Evolutionary conservation across 2,329 filamentous ascomycete genomes (phyloP).

Genomic region (Septoria linicola): DNA sequence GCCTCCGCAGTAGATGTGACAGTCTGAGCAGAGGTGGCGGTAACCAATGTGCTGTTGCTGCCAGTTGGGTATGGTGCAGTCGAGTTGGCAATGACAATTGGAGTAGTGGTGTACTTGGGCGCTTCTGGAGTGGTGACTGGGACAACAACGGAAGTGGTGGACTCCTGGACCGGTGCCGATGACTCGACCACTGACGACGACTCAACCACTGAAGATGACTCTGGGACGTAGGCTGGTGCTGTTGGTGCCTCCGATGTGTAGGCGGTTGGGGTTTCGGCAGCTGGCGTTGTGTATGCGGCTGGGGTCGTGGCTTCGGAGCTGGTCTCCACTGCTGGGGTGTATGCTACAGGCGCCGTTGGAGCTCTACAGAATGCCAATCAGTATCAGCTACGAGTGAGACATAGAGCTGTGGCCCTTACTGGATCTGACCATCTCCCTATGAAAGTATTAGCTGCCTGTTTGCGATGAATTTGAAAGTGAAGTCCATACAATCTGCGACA

Average conservation of each 20-base stretch:
- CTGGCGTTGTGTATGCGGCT: conserved; percentile 16
- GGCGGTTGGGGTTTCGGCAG: conserved; percentile 13
- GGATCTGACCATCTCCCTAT: conserved; percentile 24
- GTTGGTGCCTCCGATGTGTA: conserved; percentile 7
- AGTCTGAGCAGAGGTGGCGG: conserved; percentile 13
- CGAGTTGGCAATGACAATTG: conserved; percentile 10
- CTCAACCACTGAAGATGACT: conserved; percentile 10
- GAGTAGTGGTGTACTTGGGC: conserved; percentile 8
- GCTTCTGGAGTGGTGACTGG: conserved; percentile 15
- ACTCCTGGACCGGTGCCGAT: conserved; percentile 11
- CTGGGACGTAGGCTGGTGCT: conserved; percentile 14
- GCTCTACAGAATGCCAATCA: conserved; percentile 1
- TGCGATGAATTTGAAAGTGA: not conserved
- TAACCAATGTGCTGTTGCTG: conserved; percentile 22
- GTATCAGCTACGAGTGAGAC: not conserved
- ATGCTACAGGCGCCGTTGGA: conserved; percentile 17
- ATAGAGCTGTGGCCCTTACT: conserved; percentile 7
- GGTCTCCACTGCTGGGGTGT: conserved; percentile 12
- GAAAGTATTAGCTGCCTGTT: conserved; percentile 8
- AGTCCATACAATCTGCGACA: conserved; percentile 23
- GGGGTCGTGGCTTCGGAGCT: conserved; percentile 11
- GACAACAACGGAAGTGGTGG: not conserved
- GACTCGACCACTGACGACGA: conserved; percentile 6
- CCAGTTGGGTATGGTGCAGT: conserved; percentile 23
- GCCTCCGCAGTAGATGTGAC: conserved; percentile 13